Base-by-base conservation (phyloP, 2,329 filamentous ascomycete genomes). In the Sporothrix pallida region DNA sequence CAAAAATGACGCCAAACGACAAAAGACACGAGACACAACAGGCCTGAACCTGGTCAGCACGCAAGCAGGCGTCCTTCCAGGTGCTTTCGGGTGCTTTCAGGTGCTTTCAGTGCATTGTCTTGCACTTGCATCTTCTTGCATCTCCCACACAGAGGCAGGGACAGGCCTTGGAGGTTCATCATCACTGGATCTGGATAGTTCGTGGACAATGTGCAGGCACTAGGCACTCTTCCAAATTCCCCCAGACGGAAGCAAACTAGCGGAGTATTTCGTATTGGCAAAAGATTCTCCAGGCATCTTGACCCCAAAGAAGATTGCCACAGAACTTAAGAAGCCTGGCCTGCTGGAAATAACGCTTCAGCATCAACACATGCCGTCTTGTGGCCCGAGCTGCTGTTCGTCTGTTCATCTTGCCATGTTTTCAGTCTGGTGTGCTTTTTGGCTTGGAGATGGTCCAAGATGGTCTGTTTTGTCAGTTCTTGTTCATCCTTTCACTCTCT, bases 381-480 rank as follows among this genome's bases (percentile, higher is more conserved):
- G 60, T 65, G 60, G 60, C 17, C 60, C 60, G 37, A 65, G 60
- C 60, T 65, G 60, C n/a, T 58, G n/a, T 58, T 58, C 54, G 26
- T n/a, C 42, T 63, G 60, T 46, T 13, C 37, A n/a, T 62, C 31
- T 7, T 37, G 31, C 7, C 31, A 37, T 37, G 31, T 37, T 37
- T 37, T 37, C 31, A 37, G 31, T 37, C 31, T 37, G 31, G 31
- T 37, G 2, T 37, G 31, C 31, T 37, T 37, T 37, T 37, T 37
- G 31, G 31, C 31, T 37, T 37, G 31, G 31, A 37, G 31, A 37
- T 37, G 23, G 23, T 26, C 23, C 23, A 26, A 26, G 23, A 26
- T 37, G 31, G 31, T 37, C 31, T 37, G 31, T 5, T 37, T 37
- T 37, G 31, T 37, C 31, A 37, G 31, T 37, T 37, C 31, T 37